These are phyloP conservation scores for Candida dubliniensis DNA, from an alignment of 1,139 yeast genomes.

Conservation along the genomic window DNA sequence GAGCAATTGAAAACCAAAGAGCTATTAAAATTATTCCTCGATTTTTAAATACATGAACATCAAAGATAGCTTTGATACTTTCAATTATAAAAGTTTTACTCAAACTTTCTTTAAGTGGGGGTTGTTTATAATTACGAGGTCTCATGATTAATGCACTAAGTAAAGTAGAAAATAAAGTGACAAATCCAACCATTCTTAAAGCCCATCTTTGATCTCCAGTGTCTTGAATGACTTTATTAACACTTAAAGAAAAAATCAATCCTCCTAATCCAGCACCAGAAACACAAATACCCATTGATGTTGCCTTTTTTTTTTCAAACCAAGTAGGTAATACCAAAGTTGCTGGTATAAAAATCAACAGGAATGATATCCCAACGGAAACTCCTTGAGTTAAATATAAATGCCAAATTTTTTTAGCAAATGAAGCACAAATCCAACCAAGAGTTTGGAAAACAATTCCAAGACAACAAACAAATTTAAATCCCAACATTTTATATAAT, in stretches of 20 bases:
- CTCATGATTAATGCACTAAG: constrained; percentile 39
- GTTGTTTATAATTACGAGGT: constrained; percentile 41
- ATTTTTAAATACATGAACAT: constrained; percentile 30
- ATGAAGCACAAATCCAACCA: constrained; percentile 65
- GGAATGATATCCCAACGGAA: constrained; percentile 60
- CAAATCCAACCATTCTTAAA: constrained; percentile 56
- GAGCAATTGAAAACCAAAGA: constrained; percentile 56
- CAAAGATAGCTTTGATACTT: constrained; percentile 26
- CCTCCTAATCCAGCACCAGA: constrained; percentile 72
- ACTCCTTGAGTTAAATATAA: constrained; percentile 71
- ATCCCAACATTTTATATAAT: constrained; percentile 35
- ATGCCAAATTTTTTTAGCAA: constrained; percentile 61
- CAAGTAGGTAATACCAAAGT: constrained; percentile 60
- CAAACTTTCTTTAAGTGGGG: constrained; percentile 24
- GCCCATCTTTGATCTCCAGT: constrained; percentile 69
- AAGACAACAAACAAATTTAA: constrained; percentile 33
- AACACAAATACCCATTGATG: constrained; percentile 61
- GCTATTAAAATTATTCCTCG: constrained; percentile 45
- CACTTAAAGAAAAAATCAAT: constrained; percentile 49
- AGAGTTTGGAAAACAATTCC: constrained; percentile 56
- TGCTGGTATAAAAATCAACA: constrained; percentile 60
- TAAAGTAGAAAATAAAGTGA: constrained; percentile 42
- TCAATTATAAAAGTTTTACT: constrained; percentile 20
- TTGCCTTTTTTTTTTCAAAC: constrained; percentile 57
- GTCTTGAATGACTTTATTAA: constrained; percentile 45